These are phyloP conservation scores for Salinomyces thailandicus DNA, from an alignment of 2,329 filamentous ascomycete genomes.

Conservation along the genomic window DNA sequence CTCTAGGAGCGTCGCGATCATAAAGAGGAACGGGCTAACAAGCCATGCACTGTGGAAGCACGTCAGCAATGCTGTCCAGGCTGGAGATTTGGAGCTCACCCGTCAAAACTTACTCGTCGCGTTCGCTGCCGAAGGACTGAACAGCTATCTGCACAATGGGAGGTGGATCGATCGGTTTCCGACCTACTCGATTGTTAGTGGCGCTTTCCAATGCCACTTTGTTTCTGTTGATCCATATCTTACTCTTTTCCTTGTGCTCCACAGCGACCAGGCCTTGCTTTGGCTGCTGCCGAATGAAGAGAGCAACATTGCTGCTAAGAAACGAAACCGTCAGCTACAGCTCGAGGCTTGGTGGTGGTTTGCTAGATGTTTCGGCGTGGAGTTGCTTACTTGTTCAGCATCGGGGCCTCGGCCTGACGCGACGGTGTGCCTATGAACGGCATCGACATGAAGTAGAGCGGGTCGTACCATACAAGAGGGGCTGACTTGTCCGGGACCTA, in stretches of 20 bases:
- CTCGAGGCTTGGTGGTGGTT: slow-evolving; percentile 1
- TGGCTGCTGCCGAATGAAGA: slow-evolving; percentile 57
- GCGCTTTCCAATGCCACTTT: background rate
- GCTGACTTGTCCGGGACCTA: too few relatives aligned
- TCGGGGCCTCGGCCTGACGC: background rate
- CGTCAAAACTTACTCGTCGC: slow-evolving; percentile 7
- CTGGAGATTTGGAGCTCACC: too few relatives aligned
- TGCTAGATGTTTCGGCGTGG: background rate
- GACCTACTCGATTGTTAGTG: slow-evolving; percentile 20
- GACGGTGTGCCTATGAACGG: slow-evolving; percentile 2
- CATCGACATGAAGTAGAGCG: slow-evolving; percentile 4
- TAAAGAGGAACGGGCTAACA: slow-evolving; percentile 55
- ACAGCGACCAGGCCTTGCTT: slow-evolving; percentile 53
- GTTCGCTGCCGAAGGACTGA: slow-evolving; percentile 12
- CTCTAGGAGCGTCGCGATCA: slow-evolving; percentile 45
- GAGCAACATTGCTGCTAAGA: slow-evolving; percentile 45
- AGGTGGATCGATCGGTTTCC: slow-evolving; percentile 80
- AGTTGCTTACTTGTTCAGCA: slow-evolving; percentile 3
- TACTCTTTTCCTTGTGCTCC: slow-evolving; percentile 66
- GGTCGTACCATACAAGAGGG: background rate
- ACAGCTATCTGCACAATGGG: slow-evolving; percentile 67
- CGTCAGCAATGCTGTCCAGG: too few relatives aligned
- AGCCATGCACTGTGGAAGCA: slow-evolving; percentile 49
- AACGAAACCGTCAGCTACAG: background rate
- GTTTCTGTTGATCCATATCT: slow-evolving; percentile 8